phyloP scores from a whole-genome alignment of 805 yeast genomes.

The Candida ovalis region DNA sequence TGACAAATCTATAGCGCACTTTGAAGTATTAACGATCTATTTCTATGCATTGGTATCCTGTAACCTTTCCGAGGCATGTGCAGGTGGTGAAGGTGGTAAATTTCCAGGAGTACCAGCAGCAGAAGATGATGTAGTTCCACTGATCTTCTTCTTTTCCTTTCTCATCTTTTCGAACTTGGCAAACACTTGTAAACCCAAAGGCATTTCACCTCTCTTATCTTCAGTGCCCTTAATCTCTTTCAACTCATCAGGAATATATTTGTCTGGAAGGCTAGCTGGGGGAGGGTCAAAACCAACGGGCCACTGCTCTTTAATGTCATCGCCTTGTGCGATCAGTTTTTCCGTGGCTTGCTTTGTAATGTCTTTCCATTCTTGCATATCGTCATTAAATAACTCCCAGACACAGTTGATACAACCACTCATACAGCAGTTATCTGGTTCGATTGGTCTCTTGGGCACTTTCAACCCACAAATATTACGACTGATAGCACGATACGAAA shows the following conservation, averaged over 20 bases:
- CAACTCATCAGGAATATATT: conserved; percentile 41
- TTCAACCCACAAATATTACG: conserved; percentile 55
- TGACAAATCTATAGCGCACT: not conserved
- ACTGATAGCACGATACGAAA: conserved; percentile 31
- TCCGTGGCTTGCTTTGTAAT: conserved; percentile 55
- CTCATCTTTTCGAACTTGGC: conserved; percentile 73
- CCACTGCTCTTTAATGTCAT: conserved; percentile 53
- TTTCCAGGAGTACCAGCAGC: not conserved
- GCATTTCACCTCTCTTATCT: conserved; percentile 54
- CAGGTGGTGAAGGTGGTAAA: not conserved
- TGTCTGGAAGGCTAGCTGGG: conserved; percentile 34
- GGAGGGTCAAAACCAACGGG: conserved; percentile 64
- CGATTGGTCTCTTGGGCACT: conserved; percentile 81
- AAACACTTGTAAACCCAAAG: conserved; percentile 74
- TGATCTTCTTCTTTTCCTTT: conserved; percentile 7
- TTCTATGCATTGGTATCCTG: not conserved
- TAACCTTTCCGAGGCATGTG: not conserved
- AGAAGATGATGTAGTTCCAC: not conserved
- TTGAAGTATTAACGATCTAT: not conserved
- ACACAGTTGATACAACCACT: conserved; percentile 96
- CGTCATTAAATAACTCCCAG: conserved; percentile 91
- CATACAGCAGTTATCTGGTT: conserved; percentile 97
- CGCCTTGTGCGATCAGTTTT: conserved; percentile 34
- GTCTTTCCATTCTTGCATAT: conserved; percentile 74
- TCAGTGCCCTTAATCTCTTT: conserved; percentile 21